phyloP scores from a whole-genome alignment of 495 filamentous ascomycete species.

The Aeminium ludgeri region DNA sequence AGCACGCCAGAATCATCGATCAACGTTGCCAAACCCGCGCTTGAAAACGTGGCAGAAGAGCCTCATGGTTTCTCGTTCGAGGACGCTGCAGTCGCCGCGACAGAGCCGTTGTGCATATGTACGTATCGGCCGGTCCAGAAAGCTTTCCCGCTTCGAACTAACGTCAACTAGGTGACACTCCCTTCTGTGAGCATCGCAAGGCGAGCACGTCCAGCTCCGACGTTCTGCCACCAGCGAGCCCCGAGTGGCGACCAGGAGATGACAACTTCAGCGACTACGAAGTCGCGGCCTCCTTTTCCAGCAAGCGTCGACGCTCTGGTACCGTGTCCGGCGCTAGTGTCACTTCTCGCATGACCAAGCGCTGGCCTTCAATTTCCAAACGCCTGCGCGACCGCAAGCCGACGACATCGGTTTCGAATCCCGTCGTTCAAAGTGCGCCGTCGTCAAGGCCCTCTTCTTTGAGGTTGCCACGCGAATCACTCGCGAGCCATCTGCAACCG shows the following conservation, averaged over 20 bases:
- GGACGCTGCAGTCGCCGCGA: too few species aligned
- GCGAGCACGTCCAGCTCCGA: background rate
- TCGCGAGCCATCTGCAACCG: conserved; percentile 18
- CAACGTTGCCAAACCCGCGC: conserved; percentile 7
- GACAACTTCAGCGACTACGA: background rate
- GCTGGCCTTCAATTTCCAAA: conserved; percentile 55
- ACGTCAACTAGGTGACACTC: conserved; percentile 11
- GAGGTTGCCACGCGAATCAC: conserved; percentile 3
- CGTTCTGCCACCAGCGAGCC: background rate
- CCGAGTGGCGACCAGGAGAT: background rate
- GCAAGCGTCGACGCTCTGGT: conserved; percentile 8
- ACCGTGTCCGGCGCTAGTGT: conserved; percentile 19
- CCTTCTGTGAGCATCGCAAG: conserved; percentile 12
- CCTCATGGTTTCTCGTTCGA: background rate
- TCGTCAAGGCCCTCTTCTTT: conserved; percentile 38
- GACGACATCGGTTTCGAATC: conserved; percentile 26
- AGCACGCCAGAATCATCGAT: conserved; percentile 33
- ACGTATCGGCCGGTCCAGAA: background rate
- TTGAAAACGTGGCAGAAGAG: conserved; percentile 14
- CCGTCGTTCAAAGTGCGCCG: conserved; percentile 27
- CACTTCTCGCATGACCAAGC: conserved; percentile 48
- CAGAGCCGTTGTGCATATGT: conserved; percentile 14
- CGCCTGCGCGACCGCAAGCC: conserved; percentile 40
- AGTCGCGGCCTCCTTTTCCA: background rate
- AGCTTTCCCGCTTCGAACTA: background rate